These are phyloP conservation scores for Yamadazyma diddensiae DNA, from an alignment of 1,139 yeast genomes.

Conservation along the genomic window DNA sequence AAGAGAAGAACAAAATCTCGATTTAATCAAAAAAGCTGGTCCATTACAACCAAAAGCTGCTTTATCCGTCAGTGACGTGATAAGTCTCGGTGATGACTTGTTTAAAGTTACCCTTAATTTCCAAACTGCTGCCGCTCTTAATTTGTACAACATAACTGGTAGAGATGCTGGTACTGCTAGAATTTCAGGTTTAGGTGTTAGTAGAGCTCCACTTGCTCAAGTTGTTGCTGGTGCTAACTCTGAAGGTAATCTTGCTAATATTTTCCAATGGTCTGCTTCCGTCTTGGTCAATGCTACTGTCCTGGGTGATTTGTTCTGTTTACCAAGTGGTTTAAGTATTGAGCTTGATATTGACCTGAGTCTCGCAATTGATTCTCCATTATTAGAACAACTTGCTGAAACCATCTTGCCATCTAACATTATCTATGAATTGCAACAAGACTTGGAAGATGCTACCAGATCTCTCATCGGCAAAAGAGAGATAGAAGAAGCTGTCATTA, in stretches of 20 bases:
- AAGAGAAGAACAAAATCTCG: conserved; percentile 9
- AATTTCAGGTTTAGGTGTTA: conserved; percentile 18
- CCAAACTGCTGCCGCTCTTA: conserved; percentile 20
- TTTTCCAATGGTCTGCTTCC: conserved; percentile 27
- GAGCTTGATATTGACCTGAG: conserved; percentile 19
- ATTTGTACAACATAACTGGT: conserved; percentile 22
- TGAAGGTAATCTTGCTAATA: conserved; percentile 21
- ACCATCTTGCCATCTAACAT: conserved; percentile 12
- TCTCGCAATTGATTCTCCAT: conserved; percentile 15
- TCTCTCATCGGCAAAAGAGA: conserved; percentile 12
- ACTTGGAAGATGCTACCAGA: conserved; percentile 6
- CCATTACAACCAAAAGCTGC: conserved; percentile 26
- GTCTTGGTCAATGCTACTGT: conserved; percentile 21
- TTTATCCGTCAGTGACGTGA: conserved; percentile 25
- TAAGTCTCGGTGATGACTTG: conserved; percentile 22
- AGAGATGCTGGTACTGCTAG: conserved; percentile 18
- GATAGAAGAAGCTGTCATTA: conserved; percentile 10
- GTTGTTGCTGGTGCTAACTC: conserved; percentile 17
- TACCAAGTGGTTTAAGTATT: conserved; percentile 27
- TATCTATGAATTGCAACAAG: conserved; percentile 12
- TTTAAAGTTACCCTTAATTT: conserved; percentile 28
- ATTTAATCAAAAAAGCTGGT: conserved; percentile 13
- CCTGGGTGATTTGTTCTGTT: conserved; percentile 24
- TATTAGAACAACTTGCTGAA: conserved; percentile 17
- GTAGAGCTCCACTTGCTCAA: conserved; percentile 11